Percentiles rank a stretch among this genome's conserved stretches.
phyloP scores from a whole-genome alignment of 1,284 basidiomycete genomes.

The Stygiomarasmius scandens region DNA sequence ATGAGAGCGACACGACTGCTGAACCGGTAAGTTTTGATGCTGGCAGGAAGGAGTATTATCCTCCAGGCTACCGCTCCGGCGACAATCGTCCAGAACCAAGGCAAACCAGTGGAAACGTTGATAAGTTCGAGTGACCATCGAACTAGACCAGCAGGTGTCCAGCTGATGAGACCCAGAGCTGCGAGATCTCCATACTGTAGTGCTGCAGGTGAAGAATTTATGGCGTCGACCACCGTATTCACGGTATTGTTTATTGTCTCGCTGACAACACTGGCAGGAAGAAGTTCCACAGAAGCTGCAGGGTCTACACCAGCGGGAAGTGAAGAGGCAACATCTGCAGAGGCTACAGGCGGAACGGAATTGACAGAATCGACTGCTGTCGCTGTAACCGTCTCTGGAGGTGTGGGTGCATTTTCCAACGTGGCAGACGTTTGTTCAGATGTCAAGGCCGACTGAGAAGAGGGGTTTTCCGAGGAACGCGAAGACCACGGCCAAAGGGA shows the following conservation, averaged over 20 bases:
- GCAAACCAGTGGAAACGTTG: conserved; percentile 74
- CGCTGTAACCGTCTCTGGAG: background rate
- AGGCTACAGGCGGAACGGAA: background rate
- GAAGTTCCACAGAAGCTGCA: background rate
- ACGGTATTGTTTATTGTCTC: conserved; percentile 27
- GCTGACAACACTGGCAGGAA: conserved; percentile 13
- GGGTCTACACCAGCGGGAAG: background rate
- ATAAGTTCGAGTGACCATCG: conserved; percentile 75
- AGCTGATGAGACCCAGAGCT: conserved; percentile 71
- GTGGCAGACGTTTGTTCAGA: too few species aligned
- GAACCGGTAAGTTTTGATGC: conserved; percentile 67
- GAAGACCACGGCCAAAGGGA: background rate
- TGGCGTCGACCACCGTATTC: conserved; percentile 25
- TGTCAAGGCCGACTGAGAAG: background rate
- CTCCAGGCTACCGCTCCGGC: conserved; percentile 74
- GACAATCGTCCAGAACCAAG: conserved; percentile 88
- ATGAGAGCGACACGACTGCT: conserved; percentile 69
- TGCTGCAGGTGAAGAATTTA: conserved; percentile 31
- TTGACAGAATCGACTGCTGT: background rate
- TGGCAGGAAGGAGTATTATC: conserved; percentile 68
- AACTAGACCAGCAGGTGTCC: conserved; percentile 60
- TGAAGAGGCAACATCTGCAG: background rate
- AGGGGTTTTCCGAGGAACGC: background rate
- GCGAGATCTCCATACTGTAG: conserved; percentile 81
- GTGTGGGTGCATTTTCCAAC: background rate